Base-by-base conservation (phyloP, 768 basidiomycete genomes). In the Calvatia gigantea region DNA sequence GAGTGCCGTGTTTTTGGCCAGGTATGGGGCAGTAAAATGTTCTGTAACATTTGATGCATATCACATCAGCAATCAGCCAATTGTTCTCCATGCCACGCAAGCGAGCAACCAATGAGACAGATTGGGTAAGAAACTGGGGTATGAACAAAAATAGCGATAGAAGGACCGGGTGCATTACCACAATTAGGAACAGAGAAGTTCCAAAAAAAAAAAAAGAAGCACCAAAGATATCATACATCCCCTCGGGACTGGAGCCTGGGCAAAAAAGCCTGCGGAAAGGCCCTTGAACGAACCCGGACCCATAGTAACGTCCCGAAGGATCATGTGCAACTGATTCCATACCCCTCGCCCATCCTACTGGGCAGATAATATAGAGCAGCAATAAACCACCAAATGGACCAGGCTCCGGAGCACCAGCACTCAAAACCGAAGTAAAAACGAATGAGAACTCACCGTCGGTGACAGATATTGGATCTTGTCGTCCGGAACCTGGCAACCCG, bases 391-490 rank as follows among this genome's bases (percentile, higher is more conserved):
- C 17, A 23, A 49, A 19, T 8, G 12, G 43, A 55, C 37, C n/a
- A n/a, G n/a, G n/a, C n/a, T n/a, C 45, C 28, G 47, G 28, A 51
- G 39, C 23, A 35, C 7, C 14, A 25, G 23, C 41, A 39, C 14
- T 31, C 32, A 50, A 35, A 38, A 32, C 23, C 38, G 14, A 15
- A 44, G 27, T n/a, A 23, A 41, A 39, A 27, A 31, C 31, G 27
- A 56, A 52, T 52, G 25, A 25, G 21, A 11, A 64, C 69, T 46
- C 54, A 86, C 86, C 74, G 61, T 88, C 87, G 19, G 75, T 78
- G 28, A 85, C 77, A 42, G 72, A 71, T 44, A 89, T 80, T 1
- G 86, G 80, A 3, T 75, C 81, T 28, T 59, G 63, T 47, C 86
- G 71, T 15, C 85, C 85, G 15, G 81, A 76, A 6, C 84, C 85